Base-by-base conservation (phyloP, 2,329 filamentous ascomycete genomes). In the Tolypocladium cylindrosporum region DNA sequence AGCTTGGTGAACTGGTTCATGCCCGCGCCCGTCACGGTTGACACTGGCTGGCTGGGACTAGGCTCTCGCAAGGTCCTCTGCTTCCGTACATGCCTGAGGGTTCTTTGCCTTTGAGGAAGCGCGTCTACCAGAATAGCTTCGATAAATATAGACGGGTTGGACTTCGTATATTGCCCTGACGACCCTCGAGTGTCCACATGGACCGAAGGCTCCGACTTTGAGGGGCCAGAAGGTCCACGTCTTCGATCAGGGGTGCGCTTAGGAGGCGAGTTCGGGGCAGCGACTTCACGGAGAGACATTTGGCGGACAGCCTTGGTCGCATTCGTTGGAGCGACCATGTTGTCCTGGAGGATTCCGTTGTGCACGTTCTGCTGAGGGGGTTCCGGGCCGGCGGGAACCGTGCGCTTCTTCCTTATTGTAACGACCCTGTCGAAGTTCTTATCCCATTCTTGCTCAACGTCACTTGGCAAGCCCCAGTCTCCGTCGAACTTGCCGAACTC, bases 21-120 rank as follows among this genome's bases (percentile, higher is more conserved):
- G 45, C 60, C 60, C 3, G 57, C 21, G 1, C 59, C 59, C 34
- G 61, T 60, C 21, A 56, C 52, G 11, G 60, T 52, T 11, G 60
- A 59, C 53, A 56, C 58, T 24, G 62, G 57, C 13, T 61, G 59
- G 10, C 43, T 39, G 34, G 59, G 59, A 8, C 58, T 66, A 3
- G 79, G 75, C 60, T 82, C 77, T 59, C 82, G 75, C 58, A 85
- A 64, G 1, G 71, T 71, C 10, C 71, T 70, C 50, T 82, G 78
- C 65, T 86, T 87, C 62, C 77, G 81, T 13, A 85, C 79, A 66
- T 87, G 84, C 5, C 85, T 79, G 59, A 88, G 69, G 9, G 83
- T 87, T 64, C 79, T 78, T 58, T 73, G 77, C 52, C 76, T 76
- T 55, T 74, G 77, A 5, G 70, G 71, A 5, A 68, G 65, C 1